A percentile compares a stretch with the other conserved stretches of the same genome.
Evolutionary conservation across 2,329 filamentous ascomycete species (phyloP).

Genomic region (Fusarium ramigenum): DNA sequence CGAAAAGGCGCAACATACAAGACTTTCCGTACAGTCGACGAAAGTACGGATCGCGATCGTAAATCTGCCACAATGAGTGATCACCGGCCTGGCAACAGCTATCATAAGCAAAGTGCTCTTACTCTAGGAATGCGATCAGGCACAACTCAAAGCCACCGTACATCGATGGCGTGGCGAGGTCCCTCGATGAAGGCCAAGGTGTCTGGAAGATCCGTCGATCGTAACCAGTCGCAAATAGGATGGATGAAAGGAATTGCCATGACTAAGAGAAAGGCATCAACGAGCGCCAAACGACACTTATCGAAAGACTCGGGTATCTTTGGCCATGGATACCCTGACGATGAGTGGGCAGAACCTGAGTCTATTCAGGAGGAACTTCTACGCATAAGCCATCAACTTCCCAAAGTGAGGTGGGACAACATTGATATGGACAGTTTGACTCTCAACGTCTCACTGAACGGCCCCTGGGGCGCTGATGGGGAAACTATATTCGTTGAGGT

Average conservation of each 20-base stretch:
- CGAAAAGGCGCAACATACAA: slow-evolving; percentile 87
- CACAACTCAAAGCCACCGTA: slow-evolving; percentile 42
- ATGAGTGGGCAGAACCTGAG: slow-evolving; percentile 69
- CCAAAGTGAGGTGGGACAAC: slow-evolving; percentile 71
- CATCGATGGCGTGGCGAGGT: slow-evolving; percentile 59
- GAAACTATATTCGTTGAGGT: slow-evolving; percentile 70
- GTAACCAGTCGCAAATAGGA: slow-evolving; percentile 67
- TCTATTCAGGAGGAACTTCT: slow-evolving; percentile 72
- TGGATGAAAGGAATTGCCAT: slow-evolving; percentile 77
- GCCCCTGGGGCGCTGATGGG: slow-evolving; percentile 68
- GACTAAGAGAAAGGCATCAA: slow-evolving; percentile 62
- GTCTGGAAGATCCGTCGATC: slow-evolving; percentile 54
- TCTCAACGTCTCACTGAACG: slow-evolving; percentile 69
- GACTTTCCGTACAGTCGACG: slow-evolving; percentile 80
- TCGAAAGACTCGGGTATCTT: slow-evolving; percentile 64
- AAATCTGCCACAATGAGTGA: slow-evolving; percentile 70
- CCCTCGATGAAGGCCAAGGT: slow-evolving; percentile 68
- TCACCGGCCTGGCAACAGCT: slow-evolving; percentile 58
- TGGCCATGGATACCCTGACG: slow-evolving; percentile 60
- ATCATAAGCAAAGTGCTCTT: slow-evolving; percentile 55
- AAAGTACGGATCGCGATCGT: slow-evolving; percentile 65
- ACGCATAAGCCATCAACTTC: slow-evolving; percentile 68
- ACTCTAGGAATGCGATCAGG: slow-evolving; percentile 56
- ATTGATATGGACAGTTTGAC: slow-evolving; percentile 70
- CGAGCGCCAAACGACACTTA: slow-evolving; percentile 56